Evolutionary conservation across 1,284 basidiomycete species (phyloP), one percentile per base, ranked within the genome.

Genomic region (Naganishia liquefaciens): DNA sequence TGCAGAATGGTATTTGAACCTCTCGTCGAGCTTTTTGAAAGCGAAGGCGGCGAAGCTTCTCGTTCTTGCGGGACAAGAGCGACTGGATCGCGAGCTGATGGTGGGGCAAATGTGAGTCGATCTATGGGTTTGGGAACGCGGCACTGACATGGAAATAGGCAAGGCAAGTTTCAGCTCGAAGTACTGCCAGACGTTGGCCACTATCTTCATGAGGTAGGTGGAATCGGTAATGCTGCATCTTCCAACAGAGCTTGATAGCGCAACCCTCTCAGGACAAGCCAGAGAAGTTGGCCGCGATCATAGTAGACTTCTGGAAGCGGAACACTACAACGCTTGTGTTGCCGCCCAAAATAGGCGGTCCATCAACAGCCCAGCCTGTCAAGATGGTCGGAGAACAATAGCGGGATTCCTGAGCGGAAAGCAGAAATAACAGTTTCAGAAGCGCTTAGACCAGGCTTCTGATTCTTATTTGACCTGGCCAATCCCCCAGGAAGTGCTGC

Each of bases 81-180:
- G 93, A 9, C 84, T 99, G 2, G 96, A 99, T 75, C 89, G 86
- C 70, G 88, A 91, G 69, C 83, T 99, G 46, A 97, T 96, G 89
- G 94, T 99, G 54, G 96, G 93, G 0, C 95, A 99, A 78, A 98
- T 99, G 95, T 78, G 63, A 66, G 75, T 68, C n/a, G 28, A 10
- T 7, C 17, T 7, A 25, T 3, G 9, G n/a, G 5, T 40, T 21
- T 3, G 30, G 5, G 9, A 44, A 37, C 51, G 25, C 11, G 37
- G 27, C 15, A 13, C 28, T 61, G 25, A 60, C 27, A 17, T 1
- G 53, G 30, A 13, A 19, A 5, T 28, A 74, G 72, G 75, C 88
- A 90, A 79, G 94, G 94, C 64, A 97, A 97, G 76, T 98, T 97
- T 80, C 95, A 98, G 79, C 84, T 97, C 72, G 87, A 86, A 25